Percentiles rank a stretch among this genome's conserved stretches.
These are phyloP conservation scores for Tephrocybe sp. DNA, from an alignment of 768 basidiomycete species.

Conservation along the genomic window DNA sequence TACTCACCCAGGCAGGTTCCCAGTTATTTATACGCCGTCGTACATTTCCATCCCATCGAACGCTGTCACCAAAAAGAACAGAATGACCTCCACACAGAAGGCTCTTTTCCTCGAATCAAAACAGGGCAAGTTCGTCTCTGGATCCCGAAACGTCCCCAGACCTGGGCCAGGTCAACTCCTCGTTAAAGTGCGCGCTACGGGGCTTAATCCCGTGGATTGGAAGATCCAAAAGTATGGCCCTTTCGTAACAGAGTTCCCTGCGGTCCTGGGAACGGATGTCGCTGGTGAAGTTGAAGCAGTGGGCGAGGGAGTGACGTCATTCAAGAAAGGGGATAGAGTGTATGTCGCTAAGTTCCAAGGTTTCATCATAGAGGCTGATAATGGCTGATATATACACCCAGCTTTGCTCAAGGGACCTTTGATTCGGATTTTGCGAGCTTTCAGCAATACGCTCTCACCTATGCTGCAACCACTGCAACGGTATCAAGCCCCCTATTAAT, in stretches of 20 bases:
- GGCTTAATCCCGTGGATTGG: conserved; percentile 51
- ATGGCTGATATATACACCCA: conserved; percentile 11
- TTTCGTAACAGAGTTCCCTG: conserved; percentile 40
- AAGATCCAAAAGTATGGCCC: conserved; percentile 41
- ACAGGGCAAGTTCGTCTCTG: conserved; percentile 18
- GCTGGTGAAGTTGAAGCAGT: conserved; percentile 51
- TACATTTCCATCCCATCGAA: too few species aligned
- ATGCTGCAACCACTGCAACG: conserved; percentile 39
- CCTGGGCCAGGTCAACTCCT: conserved; percentile 39
- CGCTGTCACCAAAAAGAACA: conserved; percentile 1
- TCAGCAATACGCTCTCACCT: conserved; percentile 43
- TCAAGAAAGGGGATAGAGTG: conserved; percentile 55
- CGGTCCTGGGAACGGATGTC: conserved; percentile 44
- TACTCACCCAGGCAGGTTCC: too few species aligned
- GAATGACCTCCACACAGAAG: conserved; percentile 19
- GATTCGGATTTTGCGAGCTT: conserved; percentile 35
- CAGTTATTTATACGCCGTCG: too few species aligned
- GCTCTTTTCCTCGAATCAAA: conserved; percentile 20
- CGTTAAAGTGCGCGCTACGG: conserved; percentile 35
- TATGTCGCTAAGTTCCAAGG: conserved; percentile 20
- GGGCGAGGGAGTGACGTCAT: conserved; percentile 47
- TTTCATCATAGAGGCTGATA: background rate
- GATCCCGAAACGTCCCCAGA: conserved; percentile 11
- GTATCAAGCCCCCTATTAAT: conserved; percentile 18
- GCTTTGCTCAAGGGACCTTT: conserved; percentile 38